Evolutionary conservation across 2,329 filamentous ascomycete genomes (phyloP), one percentile per base, ranked within the genome.

Genomic region (Metarhizium anisopliae): DNA sequence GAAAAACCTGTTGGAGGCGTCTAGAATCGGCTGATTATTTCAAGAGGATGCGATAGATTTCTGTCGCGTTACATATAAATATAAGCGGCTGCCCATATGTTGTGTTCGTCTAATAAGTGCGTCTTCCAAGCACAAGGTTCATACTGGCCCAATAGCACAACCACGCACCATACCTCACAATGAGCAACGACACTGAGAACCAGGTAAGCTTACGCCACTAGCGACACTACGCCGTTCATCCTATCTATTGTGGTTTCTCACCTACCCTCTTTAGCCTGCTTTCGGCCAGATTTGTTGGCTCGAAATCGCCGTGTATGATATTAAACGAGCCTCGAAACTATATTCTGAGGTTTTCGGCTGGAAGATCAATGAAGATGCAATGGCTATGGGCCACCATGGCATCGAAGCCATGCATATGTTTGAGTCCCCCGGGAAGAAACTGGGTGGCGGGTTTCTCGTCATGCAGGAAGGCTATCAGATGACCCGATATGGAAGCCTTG

Each of bases 241-340:
- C 25, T 25, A 25, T 3, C 25, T 4, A 25, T 25, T 32, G 3
- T 16, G 14, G 8, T 30, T 49, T 10, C 45, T 49, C 6, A 49
- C 6, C 20, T 25, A 35, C 11, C 10, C 36, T 50, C 52, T 36
- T 25, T 16, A 50, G 43, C 32, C 29, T 42, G 25, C 52, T 30
- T 56, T 64, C 47, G 70, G 70, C 56, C 64, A 72, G 52, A 66
- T 72, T 51, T 70, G 66, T 61, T 75, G 70, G 70, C 66, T 71
- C 50, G 68, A 74, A 55, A 60, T 75, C 14, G 71, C 72, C n/a
- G 68, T 69, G 52, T 62, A 58, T 32, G 64, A 72, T 58, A 56
- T 71, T 14, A 50, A 58, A 35, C 65, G 72, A 35, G 72, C 68
- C 54, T 64, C 66, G 49, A 65, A 64, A 45, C 74, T 76, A 62